Evolutionary conservation across 2,329 filamentous ascomycete genomes (phyloP), one percentile per base, ranked within the genome.

Genomic region (Thyridium curvatum): DNA sequence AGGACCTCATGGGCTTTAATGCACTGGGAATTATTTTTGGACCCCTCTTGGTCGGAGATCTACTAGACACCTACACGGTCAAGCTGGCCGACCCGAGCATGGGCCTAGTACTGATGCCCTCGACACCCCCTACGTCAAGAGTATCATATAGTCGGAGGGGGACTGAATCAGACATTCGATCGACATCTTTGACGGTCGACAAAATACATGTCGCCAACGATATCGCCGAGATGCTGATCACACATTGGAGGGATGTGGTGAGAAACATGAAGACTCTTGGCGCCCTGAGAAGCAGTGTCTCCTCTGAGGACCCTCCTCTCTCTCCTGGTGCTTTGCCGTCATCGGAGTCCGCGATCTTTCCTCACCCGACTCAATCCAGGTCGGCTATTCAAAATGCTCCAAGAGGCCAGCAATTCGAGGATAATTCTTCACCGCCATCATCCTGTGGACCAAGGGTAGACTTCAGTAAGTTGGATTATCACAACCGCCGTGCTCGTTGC

Each of bases 1-100:
- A 61, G 10, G 77, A 81, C 42, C 50, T 79, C 34, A 84, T 84
- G 79, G 79, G 75, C 10, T 84, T 82, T 49, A 67, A 62, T 37
- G 69, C 79, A 2, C 60, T 85, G 9, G 75, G 79, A 1, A 77
- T 82, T 37, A 64, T 83, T 2, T 84, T 85, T 53, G 81, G 79
- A 0, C 80, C 81, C 1, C 61, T 85, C 0, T 59, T 85, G 5
- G 54, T 83, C 3, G 76, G 79, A 3, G 71, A 82, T 32, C 53
- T 77, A 13, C 58, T 81, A 21, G 66, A 72, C 14, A 57, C 64
- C 13, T 79, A 76, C 47, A 64, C 58, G 15, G 68, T 66, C 60
- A 70, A 62, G 38, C 34, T 66, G n/a, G 64, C 61, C 3, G 52
- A 61, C n/a, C 63, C 65, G 3, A 52, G 55, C 4, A 51, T 61